Percentiles rank a stretch among this genome's conserved stretches.
Conservation (phyloP, 164 flowering plant species). For the Pachysandra terminalis region DNA sequence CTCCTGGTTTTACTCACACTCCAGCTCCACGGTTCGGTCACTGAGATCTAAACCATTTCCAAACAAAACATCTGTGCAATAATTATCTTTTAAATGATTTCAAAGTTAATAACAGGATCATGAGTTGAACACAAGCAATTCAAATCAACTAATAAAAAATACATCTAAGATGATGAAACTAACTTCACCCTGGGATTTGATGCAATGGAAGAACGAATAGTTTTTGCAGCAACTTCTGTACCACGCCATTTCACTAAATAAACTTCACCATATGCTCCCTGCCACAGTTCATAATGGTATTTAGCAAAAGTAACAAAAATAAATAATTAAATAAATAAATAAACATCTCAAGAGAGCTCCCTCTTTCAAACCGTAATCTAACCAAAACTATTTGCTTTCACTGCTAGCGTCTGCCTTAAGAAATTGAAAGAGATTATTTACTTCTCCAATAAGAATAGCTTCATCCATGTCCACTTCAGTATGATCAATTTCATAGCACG, state of each 20-base stretch:
- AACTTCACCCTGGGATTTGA: conserved; percentile 49
- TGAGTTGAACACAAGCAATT: background rate
- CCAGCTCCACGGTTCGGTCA: too few relatives aligned
- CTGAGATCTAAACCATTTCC: background rate
- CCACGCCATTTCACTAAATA: conserved; percentile 66
- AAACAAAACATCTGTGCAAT: background rate
- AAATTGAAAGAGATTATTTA: conserved; percentile 22
- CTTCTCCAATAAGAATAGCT: conserved; percentile 60
- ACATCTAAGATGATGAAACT: conserved; percentile 14
- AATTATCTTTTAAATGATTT: background rate
- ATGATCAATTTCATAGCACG: conserved; percentile 46
- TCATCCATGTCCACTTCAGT: conserved; percentile 49
- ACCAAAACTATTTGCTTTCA: background rate
- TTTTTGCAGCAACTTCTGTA: conserved; percentile 66
- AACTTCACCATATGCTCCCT: conserved; percentile 69
- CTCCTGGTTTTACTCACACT: too few relatives aligned
- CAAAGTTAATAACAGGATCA: background rate
- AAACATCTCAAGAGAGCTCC: background rate
- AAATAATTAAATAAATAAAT: too few relatives aligned
- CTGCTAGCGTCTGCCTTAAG: conserved; percentile 1
- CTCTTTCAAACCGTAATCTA: background rate
- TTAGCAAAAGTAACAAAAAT: background rate
- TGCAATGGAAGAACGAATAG: conserved; percentile 62
- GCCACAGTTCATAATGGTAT: conserved; percentile 11
- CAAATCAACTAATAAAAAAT: background rate